phyloP scores from a whole-genome alignment of 352 stramenopile genomes.

The Phytophthora chlamydospora region DNA sequence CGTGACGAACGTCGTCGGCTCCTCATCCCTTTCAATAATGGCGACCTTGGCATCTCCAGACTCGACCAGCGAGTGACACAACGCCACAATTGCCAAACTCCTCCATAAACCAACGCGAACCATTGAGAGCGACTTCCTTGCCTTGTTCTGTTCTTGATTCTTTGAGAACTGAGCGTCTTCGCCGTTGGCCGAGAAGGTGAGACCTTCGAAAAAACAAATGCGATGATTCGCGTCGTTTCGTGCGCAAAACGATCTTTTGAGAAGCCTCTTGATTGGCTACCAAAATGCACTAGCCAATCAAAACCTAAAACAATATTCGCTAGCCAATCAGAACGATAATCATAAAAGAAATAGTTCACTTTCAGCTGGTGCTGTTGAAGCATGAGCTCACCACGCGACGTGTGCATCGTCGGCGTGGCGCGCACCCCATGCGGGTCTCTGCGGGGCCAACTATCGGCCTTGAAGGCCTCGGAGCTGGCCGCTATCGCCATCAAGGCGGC shows the following conservation, averaged over 20 bases:
- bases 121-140: constrained; percentile 5
- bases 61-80: constrained; percentile 8
- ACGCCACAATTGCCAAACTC: constrained; percentile 6
- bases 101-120: constrained; percentile 1
- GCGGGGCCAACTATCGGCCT: constrained; percentile 78
- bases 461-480: constrained; percentile 92
- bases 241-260: constrained; percentile 9
- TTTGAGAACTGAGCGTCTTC: constrained; percentile 17
- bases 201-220: constrained; percentile 11
- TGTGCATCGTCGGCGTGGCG: constrained; percentile 94
- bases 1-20: constrained; percentile 10
- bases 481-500: constrained; percentile 81
- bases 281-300: constrained; percentile 2
- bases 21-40: constrained; percentile 16
- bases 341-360: too few species aligned
- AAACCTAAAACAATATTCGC: too few species aligned
- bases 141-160: neutral
- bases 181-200: neutral
- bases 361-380: constrained; percentile 1
- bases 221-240: constrained; percentile 29
- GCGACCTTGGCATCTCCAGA: constrained; percentile 1
- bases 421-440: constrained; percentile 96
- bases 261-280: constrained; percentile 1
- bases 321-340: too few species aligned
- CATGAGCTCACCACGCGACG: constrained; percentile 53